A percentile compares a stretch with the other conserved stretches of the same genome.
These are phyloP conservation scores for Sporothrix pallida DNA, from an alignment of 2,329 filamentous ascomycete species.

Conservation along the genomic window DNA sequence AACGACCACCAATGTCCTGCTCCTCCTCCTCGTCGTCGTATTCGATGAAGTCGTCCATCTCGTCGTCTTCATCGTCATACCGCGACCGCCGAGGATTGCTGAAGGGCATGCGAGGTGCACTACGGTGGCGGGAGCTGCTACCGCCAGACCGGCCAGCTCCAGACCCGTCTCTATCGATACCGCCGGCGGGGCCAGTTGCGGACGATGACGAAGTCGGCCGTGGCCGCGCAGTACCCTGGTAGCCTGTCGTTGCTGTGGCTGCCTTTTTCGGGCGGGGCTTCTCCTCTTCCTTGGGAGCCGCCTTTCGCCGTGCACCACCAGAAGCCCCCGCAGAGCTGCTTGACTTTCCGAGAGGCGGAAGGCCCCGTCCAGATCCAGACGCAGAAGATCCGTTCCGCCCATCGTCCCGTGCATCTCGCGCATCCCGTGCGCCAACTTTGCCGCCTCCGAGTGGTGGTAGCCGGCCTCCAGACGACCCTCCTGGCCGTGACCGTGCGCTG, in stretches of 20 bases:
- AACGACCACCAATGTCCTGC: conserved; percentile 36
- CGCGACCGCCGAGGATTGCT: conserved; percentile 43
- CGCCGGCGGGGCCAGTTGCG: conserved; percentile 37
- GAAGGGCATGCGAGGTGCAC: conserved; percentile 32
- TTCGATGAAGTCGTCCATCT: conserved; percentile 65
- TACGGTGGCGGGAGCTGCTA: conserved; percentile 3
- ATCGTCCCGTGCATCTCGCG: background rate
- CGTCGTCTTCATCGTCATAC: conserved; percentile 67
- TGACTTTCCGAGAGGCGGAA: conserved; percentile 6
- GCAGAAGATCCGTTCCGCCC: background rate
- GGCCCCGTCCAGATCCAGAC: conserved; percentile 1
- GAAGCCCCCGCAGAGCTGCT: background rate
- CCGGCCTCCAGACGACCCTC: background rate
- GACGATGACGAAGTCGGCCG: conserved; percentile 52
- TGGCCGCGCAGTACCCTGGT: conserved; percentile 69
- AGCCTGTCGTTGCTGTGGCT: conserved; percentile 66
- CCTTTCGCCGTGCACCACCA: background rate
- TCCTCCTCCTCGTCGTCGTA: conserved; percentile 62
- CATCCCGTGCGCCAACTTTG: background rate
- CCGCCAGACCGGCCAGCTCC: conserved; percentile 10
- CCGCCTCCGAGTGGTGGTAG: conserved; percentile 26
- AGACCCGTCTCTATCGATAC: background rate
- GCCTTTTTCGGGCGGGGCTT: conserved; percentile 66
- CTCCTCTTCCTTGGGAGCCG: conserved; percentile 46
- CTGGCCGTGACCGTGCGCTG: background rate